These are phyloP conservation scores for Puccinia triticina DNA, from an alignment of 1,284 basidiomycete species.

Conservation along the genomic window DNA sequence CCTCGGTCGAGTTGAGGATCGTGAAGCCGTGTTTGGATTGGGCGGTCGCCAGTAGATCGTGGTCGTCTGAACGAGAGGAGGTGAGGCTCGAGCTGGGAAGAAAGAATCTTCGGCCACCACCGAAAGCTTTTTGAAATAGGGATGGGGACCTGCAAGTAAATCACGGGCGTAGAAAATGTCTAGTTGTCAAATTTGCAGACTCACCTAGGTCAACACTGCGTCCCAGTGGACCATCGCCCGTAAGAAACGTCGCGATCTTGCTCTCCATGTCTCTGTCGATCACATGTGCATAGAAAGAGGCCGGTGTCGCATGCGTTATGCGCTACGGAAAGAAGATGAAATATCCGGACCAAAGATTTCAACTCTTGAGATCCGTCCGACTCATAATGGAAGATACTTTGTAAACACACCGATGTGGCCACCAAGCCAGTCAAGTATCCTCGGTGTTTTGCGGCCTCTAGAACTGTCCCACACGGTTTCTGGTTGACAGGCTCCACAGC, in stretches of 20 bases:
- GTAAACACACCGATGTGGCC: conserved; percentile 56
- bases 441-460: conserved; percentile 60
- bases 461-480: conserved; percentile 60
- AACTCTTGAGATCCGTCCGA: background rate
- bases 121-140: too few relatives aligned
- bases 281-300: conserved; percentile 60
- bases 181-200: too few relatives aligned
- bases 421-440: conserved; percentile 60
- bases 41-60: conserved; percentile 57
- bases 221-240: conserved; percentile 53
- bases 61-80: conserved; percentile 59
- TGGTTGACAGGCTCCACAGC: conserved; percentile 57
- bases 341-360: background rate
- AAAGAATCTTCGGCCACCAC: conserved; percentile 61
- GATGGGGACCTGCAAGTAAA: too few relatives aligned
- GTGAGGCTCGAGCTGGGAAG: conserved; percentile 56
- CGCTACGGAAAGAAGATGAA: conserved; percentile 51
- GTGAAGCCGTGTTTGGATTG: conserved; percentile 53
- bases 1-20: conserved; percentile 49
- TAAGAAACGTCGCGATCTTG: conserved; percentile 55
- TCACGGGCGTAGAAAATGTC: too few relatives aligned
- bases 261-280: conserved; percentile 55
- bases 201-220: conserved; percentile 58
- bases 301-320: conserved; percentile 60
- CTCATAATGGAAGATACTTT: background rate